A percentile compares a stretch with the other conserved stretches of the same genome.
These are phyloP conservation scores for Solanum clarkiae DNA, from an alignment of 257 asterid genomes.

Conservation along the genomic window DNA sequence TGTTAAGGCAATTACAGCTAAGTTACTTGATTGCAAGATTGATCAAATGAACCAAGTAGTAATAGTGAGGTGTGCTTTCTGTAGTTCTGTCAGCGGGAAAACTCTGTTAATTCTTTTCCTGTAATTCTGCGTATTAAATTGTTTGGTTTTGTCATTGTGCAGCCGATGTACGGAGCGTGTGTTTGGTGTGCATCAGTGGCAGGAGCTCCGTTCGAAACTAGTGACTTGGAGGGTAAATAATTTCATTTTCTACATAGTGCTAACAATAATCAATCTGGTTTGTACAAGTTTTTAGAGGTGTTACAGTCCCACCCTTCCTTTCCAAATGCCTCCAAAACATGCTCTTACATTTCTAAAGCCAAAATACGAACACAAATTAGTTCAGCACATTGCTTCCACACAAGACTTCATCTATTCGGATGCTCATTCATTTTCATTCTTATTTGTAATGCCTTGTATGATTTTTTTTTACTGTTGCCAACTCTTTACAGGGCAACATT, in stretches of 20 bases:
- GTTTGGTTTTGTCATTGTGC: constrained; percentile 8
- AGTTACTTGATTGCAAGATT: constrained; percentile 76
- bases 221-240: constrained; percentile 72
- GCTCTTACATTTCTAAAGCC: not conserved
- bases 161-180: constrained; percentile 68
- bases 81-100: not conserved
- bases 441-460: not conserved
- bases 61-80: constrained; percentile 49
- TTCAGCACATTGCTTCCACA: not conserved
- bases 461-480: not conserved
- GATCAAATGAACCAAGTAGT: constrained; percentile 84
- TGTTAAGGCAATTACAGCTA: constrained; percentile 79
- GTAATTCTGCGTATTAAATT: not conserved
- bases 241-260: not conserved
- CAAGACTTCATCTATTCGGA: not conserved
- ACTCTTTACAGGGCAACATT: constrained; percentile 44
- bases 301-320: not conserved
- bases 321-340: not conserved
- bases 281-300: not conserved
- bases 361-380: not conserved
- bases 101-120: not conserved
- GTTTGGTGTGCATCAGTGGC: constrained; percentile 76
- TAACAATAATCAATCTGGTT: not conserved
- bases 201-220: constrained; percentile 58
- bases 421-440: not conserved